Percentiles rank a stretch among this genome's conserved stretches.
phyloP scores from a whole-genome alignment of 2,329 filamentous ascomycete genomes.

The Apiospora kogelbergensis region DNA sequence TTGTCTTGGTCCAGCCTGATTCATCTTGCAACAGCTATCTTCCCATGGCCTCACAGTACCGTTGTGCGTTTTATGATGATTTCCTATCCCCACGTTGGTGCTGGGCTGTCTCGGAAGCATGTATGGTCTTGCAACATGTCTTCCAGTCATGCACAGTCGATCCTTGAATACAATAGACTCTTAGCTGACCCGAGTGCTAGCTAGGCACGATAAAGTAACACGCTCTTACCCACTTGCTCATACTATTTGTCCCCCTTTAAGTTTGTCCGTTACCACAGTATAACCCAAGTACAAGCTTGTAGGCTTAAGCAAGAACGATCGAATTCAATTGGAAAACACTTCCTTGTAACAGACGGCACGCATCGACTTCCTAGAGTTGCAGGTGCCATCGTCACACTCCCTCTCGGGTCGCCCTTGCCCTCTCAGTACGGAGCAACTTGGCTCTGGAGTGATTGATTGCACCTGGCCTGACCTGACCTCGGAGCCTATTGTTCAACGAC shows the following conservation, averaged over 20 bases:
- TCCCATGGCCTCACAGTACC: not conserved
- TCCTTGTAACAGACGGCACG: not conserved
- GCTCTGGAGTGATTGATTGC: not conserved
- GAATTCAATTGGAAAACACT: not conserved
- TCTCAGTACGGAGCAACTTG: not conserved
- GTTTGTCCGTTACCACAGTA: not conserved
- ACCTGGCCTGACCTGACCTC: no score
- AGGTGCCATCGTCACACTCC: slow-evolving; percentile 2
- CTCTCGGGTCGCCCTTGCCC: not conserved
- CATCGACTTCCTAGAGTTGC: not conserved
- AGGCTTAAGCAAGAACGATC: not conserved
- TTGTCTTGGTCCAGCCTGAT: not conserved
- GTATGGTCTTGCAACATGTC: slow-evolving; percentile 2
- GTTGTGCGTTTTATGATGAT: not conserved
- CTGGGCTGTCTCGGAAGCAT: not conserved
- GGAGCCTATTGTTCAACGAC: not conserved
- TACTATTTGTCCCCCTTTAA: not conserved
- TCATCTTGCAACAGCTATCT: slow-evolving; percentile 1
- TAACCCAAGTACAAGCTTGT: not conserved
- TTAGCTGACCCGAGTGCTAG: not conserved
- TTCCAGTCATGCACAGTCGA: not conserved
- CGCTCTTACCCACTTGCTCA: not conserved
- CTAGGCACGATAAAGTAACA: not conserved
- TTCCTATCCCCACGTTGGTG: not conserved
- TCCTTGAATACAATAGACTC: not conserved